A percentile compares a stretch with the other conserved stretches of the same genome.
phyloP scores from a whole-genome alignment of 2,329 filamentous ascomycete species.

The Aspergillus texensis region DNA sequence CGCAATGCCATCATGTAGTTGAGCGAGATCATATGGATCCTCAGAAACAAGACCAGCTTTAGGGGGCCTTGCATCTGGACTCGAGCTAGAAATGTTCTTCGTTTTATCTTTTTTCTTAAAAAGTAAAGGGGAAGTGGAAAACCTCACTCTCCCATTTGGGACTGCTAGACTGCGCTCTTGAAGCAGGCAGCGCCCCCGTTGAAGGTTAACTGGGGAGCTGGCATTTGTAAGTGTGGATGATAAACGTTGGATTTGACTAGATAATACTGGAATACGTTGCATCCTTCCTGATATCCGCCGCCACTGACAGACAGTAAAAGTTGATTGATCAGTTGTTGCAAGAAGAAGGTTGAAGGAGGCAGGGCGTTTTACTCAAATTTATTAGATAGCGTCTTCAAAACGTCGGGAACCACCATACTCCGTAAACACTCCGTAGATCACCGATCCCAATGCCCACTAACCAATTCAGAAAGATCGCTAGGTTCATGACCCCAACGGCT shows the following conservation, averaged over 20 bases:
- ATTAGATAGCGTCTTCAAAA: background rate
- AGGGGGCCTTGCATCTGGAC: constrained; percentile 32
- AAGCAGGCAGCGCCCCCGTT: background rate
- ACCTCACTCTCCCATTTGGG: constrained; percentile 26
- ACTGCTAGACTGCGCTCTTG: background rate
- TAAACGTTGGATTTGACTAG: background rate
- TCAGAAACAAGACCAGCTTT: constrained; percentile 37
- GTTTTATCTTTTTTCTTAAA: constrained; percentile 60
- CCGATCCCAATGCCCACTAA: background rate
- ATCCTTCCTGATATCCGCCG: background rate
- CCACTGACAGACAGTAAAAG: background rate
- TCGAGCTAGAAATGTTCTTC: constrained; percentile 45
- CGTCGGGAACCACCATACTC: too few relatives aligned
- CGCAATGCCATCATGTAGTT: constrained; percentile 59
- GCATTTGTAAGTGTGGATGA: background rate
- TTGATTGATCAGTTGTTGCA: background rate
- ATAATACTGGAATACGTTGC: background rate
- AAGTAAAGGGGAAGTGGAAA: constrained; percentile 46
- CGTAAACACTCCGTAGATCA: too few relatives aligned
- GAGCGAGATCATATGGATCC: constrained; percentile 64
- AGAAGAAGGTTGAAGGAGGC: background rate
- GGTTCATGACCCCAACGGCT: background rate
- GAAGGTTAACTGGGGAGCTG: background rate
- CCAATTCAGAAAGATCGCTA: background rate
- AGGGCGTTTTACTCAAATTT: background rate